Evolutionary conservation across 2,329 filamentous ascomycete genomes (phyloP), one percentile per base, ranked within the genome.

Genomic region (Paecilomyces dactylethromorphus): DNA sequence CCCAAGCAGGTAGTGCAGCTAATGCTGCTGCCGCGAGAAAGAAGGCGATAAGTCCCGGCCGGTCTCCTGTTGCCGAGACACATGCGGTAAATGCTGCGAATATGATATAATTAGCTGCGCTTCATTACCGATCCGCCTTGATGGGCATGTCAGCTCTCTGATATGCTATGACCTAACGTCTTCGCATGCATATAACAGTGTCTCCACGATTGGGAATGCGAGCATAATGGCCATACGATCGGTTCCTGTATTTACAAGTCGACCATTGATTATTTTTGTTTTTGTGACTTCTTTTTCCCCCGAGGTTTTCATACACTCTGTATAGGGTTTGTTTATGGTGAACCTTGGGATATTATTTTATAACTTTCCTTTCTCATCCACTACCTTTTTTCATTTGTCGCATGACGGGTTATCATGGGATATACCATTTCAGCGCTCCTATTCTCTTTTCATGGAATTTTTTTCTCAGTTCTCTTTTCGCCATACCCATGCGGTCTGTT

Each of bases 71-170:
- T 53, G 54, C 49, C 45, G 56, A 45, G 39, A 45, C 39, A 4
- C 18, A 39, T 51, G 22, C 54, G 49, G 59, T 29, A 54, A 50
- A 57, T 24, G 56, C 70, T 35, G 60, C 62, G 52, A 75, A 75
- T 58, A 72, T 76, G 68, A 73, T 75, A 58, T 75, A 61, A 70
- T 58, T 45, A 52, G 54, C 56, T 62, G 35, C 15, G 49, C 45
- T 54, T 56, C 58, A 63, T 62, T 57, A 60, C 53, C 51, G 39
- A 45, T 45, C n/a, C 15, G 15, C 39, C 39, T 45, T 50, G 18
- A 31, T 50, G 53, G 24, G 13, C 51, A 18, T 52, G 39, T 32
- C 54, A 33, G 22, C 15, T 29, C 50, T 15, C n/a, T 22, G 50
- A 11, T 22, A 29, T 52, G 22, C 50, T 52, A 52, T 52, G 50